Base-by-base conservation (phyloP, 2,329 filamentous ascomycete species). In the Simplicillium aogashimaense region DNA sequence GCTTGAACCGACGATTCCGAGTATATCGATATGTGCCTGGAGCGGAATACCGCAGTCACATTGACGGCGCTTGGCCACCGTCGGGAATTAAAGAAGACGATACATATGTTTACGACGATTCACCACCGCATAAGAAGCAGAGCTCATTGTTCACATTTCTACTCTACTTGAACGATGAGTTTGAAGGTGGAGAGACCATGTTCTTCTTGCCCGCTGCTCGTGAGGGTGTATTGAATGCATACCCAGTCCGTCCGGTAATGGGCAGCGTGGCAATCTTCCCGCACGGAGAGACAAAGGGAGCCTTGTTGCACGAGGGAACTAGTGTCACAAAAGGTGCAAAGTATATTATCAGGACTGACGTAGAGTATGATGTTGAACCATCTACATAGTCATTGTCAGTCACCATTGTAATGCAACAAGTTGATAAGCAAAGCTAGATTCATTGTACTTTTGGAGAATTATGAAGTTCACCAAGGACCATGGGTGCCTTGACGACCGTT, bases 21-120 rank as follows among this genome's bases (percentile, higher is more conserved):
- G 79, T 85, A 0, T 86, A 86, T 47, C 68, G 81, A 50, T 86
- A 86, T 43, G 79, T 85, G 0, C 80, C 81, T 2, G 81, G 81
- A 1, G 81, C 81, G 0, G 81, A 85, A 53, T 86, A 86, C 50
- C 65, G 81, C 7, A 77, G 74, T 43, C 81, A 85, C 47, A 83
- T 86, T 43, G 67, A 86, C 48, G 81, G 81, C 7, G 81, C 81
- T 0, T 86, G 81, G 81, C 81, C 81, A 11, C 81, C 81, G 0
- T 84, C 80, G 0, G 78, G 77, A 2, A 77, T 84, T 35, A 58
- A 70, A 2, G 17, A 73, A 0, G 65, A 70, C 38, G 69, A 74
- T 46, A 69, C 62, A 1, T 85, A 85, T 41, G 66, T 81, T 3
- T 86, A 84, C 55, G 81, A 86, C 47, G 61, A 71, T 1, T 84